A percentile compares a stretch with the other conserved stretches of the same genome.
Conservation (phyloP, 106 monocot species). For the Dendrobium huoshanense region DNA sequence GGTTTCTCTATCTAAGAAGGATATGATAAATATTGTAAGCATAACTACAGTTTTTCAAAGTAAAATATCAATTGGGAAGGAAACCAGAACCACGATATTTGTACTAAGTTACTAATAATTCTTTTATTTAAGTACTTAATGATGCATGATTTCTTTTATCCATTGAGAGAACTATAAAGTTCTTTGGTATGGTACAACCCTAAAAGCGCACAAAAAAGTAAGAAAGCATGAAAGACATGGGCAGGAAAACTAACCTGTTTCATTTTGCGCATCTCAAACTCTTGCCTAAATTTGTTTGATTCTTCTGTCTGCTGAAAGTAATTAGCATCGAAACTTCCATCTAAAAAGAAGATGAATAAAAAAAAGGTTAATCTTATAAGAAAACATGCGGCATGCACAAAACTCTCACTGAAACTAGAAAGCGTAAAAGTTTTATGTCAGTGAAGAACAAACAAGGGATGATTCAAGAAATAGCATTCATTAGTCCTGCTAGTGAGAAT, state of each 20-base stretch:
- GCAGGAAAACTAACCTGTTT: conserved; percentile 61
- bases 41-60: too few relatives aligned
- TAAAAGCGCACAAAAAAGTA: not conserved
- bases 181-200: not conserved
- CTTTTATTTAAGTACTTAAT: not conserved
- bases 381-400: not conserved
- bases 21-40: not conserved
- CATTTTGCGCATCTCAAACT: conserved; percentile 95
- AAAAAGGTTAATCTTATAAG: not conserved
- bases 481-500: not conserved
- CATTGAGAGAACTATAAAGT: not conserved
- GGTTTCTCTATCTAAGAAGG: not conserved
- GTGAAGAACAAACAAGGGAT: not conserved
- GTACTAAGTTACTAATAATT: not conserved
- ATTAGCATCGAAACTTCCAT: conserved; percentile 76
- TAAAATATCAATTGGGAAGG: too few relatives aligned
- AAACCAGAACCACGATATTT: not conserved
- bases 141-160: not conserved
- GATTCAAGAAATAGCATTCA: not conserved
- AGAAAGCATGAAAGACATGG: not conserved
- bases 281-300: conserved; percentile 76
- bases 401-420: not conserved
- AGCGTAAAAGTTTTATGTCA: not conserved
- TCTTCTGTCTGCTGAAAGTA: conserved; percentile 91
- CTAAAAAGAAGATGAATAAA: conserved; percentile 17